These are phyloP conservation scores for Nadsonia commutata DNA, from an alignment of 1,139 yeast species.

Conservation along the genomic window DNA sequence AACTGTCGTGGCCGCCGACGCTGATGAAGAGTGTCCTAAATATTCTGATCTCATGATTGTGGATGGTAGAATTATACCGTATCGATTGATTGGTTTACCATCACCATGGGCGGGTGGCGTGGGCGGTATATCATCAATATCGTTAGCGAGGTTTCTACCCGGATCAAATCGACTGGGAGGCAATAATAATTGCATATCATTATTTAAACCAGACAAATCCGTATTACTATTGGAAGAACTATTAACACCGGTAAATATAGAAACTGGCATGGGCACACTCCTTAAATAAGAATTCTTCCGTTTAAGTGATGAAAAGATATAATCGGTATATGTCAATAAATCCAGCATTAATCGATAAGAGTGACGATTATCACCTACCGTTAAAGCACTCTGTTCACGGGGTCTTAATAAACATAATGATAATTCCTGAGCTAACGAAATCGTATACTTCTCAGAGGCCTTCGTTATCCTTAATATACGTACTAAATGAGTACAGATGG, in stretches of 20 bases:
- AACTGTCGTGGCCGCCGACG: not conserved
- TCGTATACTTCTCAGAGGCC: constrained; percentile 32
- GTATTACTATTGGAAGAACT: too few species aligned
- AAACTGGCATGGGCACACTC: not conserved
- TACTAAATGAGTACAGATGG: constrained; percentile 58
- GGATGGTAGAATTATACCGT: not conserved
- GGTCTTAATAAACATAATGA: constrained; percentile 52
- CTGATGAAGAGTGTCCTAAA: not conserved
- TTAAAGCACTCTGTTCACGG: constrained; percentile 29
- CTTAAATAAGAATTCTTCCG: constrained; percentile 15
- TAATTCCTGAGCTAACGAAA: constrained; percentile 45
- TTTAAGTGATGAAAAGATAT: constrained; percentile 38
- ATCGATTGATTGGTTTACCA: not conserved
- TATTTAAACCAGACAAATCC: too few species aligned
- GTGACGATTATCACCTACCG: constrained; percentile 39
- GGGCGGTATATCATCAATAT: too few species aligned
- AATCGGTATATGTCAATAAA: constrained; percentile 42
- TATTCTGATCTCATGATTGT: not conserved
- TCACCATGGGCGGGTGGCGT: not conserved
- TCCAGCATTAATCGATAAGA: constrained; percentile 48
- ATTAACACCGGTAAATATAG: not conserved
- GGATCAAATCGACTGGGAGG: not conserved
- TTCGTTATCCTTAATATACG: constrained; percentile 49
- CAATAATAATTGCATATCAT: too few species aligned
- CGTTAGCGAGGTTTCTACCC: not conserved